Evolutionary conservation across 306 rosid genomes (phyloP), one percentile per base, ranked within the genome.

Genomic region (Cicer bijugum): DNA sequence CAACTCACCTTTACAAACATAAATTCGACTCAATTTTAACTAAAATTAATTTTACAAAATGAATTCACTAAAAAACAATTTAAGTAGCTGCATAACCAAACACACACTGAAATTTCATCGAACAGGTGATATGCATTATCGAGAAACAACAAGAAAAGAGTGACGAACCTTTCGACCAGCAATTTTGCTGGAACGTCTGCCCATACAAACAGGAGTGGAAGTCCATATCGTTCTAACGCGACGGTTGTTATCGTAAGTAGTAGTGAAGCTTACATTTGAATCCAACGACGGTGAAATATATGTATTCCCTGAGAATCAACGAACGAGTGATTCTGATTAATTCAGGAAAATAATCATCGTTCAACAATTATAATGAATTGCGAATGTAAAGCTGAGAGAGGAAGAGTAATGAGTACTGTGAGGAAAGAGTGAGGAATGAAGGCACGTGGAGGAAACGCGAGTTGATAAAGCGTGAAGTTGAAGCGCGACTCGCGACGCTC

Each of bases 161-260:
- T 0, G 28, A 89, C 38, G 3, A 6, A 59, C 98, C 98, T 91
- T 93, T 86, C 98, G 76, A 46, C 97, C 94, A n/a, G 96, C 98
- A 35, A 93, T 91, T 81, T 91, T 93, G 86, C 89, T 40, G 75
- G 98, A 93, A 69, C 98, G 97, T 57, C 97, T 85, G 44, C 98
- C 98, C 98, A 93, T 89, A 72, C 84, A 89, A 69, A 91, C 77
- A 52, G 92, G 90, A 79, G 87, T 72, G 79, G 72, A 71, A 44
- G 91, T 82, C 87, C 86, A 81, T 76, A 93, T 85, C 67, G 62
- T 82, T 79, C 88, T 85, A 9, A 51, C 45, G 63, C 39, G 72
- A 79, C 43, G 65, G 19, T 74, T 58, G 74, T 37, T 56, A 33
- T 59, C 9, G 5, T 53, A 16, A 53, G 2, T 3, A 12, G 12